These are phyloP conservation scores for Lolium rigidum DNA, from an alignment of 176 grass and related monocot species.

Conservation along the genomic window DNA sequence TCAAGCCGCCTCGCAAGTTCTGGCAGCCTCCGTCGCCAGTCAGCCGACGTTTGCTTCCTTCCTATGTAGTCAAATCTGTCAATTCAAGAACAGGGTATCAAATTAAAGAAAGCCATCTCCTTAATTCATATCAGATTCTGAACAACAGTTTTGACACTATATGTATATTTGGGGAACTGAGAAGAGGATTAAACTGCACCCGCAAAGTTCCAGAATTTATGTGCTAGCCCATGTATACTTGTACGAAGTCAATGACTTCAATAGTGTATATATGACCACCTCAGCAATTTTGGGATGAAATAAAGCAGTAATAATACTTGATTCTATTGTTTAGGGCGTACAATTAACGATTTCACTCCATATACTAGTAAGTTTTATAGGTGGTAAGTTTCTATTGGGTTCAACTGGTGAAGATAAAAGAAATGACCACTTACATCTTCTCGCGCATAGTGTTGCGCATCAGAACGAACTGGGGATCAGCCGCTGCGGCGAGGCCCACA, in stretches of 20 bases:
- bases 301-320: neutral
- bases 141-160: neutral
- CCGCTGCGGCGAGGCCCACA: slow-evolving; percentile 6
- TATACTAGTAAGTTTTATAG: no score
- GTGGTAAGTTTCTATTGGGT: neutral
- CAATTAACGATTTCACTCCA: neutral
- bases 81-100: slow-evolving; percentile 20
- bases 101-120: neutral
- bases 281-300: slow-evolving; percentile 22
- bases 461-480: slow-evolving; percentile 50
- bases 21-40: slow-evolving; percentile 37
- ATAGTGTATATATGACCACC: neutral
- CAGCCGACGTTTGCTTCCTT: slow-evolving; percentile 22
- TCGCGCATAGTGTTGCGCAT: slow-evolving; percentile 41
- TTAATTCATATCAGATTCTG: neutral
- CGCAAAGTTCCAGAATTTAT: neutral
- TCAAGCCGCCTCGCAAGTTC: slow-evolving; percentile 48
- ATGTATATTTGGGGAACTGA: neutral
- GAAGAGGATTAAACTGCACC: neutral
- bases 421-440: slow-evolving; percentile 62
- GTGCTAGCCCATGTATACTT: neutral
- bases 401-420: slow-evolving; percentile 24
- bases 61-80: slow-evolving; percentile 35
- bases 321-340: neutral
- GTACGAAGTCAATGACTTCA: neutral